Evolutionary conservation across 805 yeast species (phyloP), one percentile per base, ranked within the genome.

Genomic region (Candida palmyrensis): DNA sequence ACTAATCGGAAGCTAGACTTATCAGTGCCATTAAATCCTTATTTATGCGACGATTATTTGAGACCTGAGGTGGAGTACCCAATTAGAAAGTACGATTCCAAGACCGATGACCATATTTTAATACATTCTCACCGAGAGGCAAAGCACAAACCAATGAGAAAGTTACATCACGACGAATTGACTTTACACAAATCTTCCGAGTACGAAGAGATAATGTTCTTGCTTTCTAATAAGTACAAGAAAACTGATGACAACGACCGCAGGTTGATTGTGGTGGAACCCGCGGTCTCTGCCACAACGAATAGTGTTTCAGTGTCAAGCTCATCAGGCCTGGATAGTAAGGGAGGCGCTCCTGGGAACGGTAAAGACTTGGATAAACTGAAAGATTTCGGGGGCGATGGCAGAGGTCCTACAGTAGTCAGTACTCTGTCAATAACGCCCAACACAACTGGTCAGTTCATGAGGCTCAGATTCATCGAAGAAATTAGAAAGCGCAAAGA

Each of bases 391-490:
- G 62, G 59, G 17, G 29, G 29, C 17, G 47, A 47, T 31, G 48
- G 47, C 26, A 27, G 32, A 8, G 23, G 39, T 11, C 20, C 41
- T 6, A 38, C 44, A 17, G 47, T 38, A 5, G 36, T 32, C 18
- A 40, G 29, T 23, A n/a, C 39, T 6, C 19, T 33, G 5, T 15
- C 47, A 10, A 30, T 51, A 8, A 38, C 54, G 9, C 38, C 45
- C 31, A 33, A 34, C 24, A 65, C 70, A 6, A 64, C 73, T 6
- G 70, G 66, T 28, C 95, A 88, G 55, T 92, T 92, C 56, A 76
- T 85, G 70, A 75, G 97, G 43, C 64, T 90, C 32, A 71, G 95
- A 42, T 87, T 89, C 48, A 82, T 90, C 38, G 97, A 90, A 55
- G 92, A 83, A 57, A 77, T 84, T 60, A 68, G 95, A 35, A 68